These are phyloP conservation scores for Geotrichum phurueaensis DNA, from an alignment of 1,139 yeast genomes.

Conservation along the genomic window DNA sequence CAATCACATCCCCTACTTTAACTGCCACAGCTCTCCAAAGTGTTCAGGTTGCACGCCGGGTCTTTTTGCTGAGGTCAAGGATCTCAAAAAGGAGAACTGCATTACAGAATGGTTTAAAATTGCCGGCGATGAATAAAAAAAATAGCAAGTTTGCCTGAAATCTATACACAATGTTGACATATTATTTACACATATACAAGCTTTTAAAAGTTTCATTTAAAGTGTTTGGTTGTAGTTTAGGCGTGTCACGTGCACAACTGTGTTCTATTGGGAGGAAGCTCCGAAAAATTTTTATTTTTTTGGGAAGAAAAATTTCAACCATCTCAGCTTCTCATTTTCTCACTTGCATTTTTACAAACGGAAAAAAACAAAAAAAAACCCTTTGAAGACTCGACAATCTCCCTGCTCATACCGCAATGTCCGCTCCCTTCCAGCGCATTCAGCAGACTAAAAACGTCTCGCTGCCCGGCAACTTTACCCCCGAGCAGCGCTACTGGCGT, in stretches of 20 bases:
- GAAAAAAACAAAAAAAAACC: background rate
- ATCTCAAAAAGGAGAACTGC: constrained; percentile 62
- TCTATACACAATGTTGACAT: background rate
- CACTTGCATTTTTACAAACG: background rate
- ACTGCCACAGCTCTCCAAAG: constrained; percentile 48
- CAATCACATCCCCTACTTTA: constrained; percentile 60
- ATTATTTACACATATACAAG: background rate
- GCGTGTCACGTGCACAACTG: background rate
- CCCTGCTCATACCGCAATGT: constrained; percentile 46
- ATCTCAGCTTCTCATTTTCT: background rate
- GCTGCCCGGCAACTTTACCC: constrained; percentile 77
- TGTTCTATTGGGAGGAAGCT: constrained; percentile 2
- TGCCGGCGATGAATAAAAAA: constrained; percentile 12
- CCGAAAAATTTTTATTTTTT: constrained; percentile 2
- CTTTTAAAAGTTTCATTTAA: background rate
- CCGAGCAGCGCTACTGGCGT: constrained; percentile 94
- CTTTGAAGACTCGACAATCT: background rate
- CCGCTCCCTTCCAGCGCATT: constrained; percentile 67
- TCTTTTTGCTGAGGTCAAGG: constrained; percentile 40
- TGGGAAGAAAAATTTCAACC: background rate
- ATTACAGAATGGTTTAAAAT: constrained; percentile 59
- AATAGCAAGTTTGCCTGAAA: background rate
- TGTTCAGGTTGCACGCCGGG: constrained; percentile 44
- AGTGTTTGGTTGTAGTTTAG: background rate
- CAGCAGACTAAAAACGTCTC: constrained; percentile 68